phyloP scores from a whole-genome alignment of 495 filamentous ascomycete genomes.

The Cryomyces antarcticus region DNA sequence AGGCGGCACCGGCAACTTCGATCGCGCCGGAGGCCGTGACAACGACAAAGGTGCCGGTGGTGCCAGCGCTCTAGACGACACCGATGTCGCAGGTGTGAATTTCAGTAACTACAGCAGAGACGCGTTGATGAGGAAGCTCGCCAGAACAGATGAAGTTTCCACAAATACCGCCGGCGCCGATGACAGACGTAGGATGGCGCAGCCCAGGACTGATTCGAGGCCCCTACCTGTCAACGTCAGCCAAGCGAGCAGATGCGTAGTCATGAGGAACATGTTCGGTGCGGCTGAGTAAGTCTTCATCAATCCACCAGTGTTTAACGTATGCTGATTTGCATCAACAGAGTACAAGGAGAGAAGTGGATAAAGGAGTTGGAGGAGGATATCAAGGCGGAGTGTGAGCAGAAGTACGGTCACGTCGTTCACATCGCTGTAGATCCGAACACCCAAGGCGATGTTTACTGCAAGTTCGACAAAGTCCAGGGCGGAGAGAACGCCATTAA shows the following conservation, averaged over 20 bases:
- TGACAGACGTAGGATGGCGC: slow-evolving; percentile 48
- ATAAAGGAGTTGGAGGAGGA: slow-evolving; percentile 88
- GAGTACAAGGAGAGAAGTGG: slow-evolving; percentile 76
- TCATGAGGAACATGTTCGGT: slow-evolving; percentile 92
- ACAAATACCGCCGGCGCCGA: slow-evolving; percentile 36
- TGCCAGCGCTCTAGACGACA: slow-evolving; percentile 92
- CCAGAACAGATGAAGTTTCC: slow-evolving; percentile 74
- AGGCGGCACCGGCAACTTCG: slow-evolving; percentile 60
- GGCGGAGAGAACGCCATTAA: slow-evolving; percentile 95
- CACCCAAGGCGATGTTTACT: slow-evolving; percentile 86
- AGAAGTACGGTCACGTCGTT: slow-evolving; percentile 93
- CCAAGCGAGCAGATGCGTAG: slow-evolving; percentile 84
- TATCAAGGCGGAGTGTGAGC: slow-evolving; percentile 78
- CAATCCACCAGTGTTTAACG: not conserved
- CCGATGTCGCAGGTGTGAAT: slow-evolving; percentile 93
- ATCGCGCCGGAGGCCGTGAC: slow-evolving; percentile 80
- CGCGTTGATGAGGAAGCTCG: slow-evolving; percentile 92
- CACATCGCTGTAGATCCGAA: slow-evolving; percentile 93
- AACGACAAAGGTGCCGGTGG: slow-evolving; percentile 73
- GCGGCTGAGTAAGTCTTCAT: slow-evolving; percentile 53
- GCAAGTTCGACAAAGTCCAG: slow-evolving; percentile 89
- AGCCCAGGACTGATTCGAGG: slow-evolving; percentile 65
- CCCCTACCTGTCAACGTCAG: slow-evolving; percentile 69
- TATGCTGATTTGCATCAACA: slow-evolving; percentile 18
- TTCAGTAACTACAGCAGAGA: slow-evolving; percentile 98